Evolutionary conservation across 2,329 filamentous ascomycete genomes (phyloP).

Genomic region (Claviceps monticola): DNA sequence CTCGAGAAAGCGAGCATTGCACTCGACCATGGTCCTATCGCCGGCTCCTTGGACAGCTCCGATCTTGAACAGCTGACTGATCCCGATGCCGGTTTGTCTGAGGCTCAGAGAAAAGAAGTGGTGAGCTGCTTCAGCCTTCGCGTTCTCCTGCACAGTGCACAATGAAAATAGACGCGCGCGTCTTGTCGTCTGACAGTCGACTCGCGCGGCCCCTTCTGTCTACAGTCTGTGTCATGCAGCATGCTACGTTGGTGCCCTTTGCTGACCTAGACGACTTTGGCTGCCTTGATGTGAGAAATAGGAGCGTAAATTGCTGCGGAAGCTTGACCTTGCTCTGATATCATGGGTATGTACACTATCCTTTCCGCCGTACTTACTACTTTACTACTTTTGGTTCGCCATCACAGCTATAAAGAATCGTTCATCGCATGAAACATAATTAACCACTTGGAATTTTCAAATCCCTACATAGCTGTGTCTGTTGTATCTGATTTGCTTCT

Average conservation of each 20-base stretch:
- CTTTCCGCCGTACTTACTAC: too few species aligned
- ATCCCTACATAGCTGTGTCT: constrained; percentile 38
- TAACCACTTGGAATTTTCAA: too few species aligned
- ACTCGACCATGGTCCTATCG: constrained; percentile 7
- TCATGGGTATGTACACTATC: constrained; percentile 33
- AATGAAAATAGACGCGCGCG: too few species aligned
- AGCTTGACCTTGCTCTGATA: constrained; percentile 46
- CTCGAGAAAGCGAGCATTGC: constrained; percentile 13
- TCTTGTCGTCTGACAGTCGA: too few species aligned
- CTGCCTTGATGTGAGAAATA: constrained; percentile 14
- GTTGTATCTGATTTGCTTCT: constrained; percentile 61
- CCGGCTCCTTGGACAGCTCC: constrained; percentile 16
- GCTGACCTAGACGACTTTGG: background rate
- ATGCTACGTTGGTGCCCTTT: too few species aligned
- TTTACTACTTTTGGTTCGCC: too few species aligned
- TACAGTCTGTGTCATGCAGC: too few species aligned
- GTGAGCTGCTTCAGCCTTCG: constrained; percentile 36
- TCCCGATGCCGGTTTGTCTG: constrained; percentile 47
- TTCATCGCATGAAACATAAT: too few species aligned
- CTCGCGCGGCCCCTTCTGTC: too few species aligned
- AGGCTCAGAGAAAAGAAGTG: constrained; percentile 45
- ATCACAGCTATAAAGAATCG: too few species aligned
- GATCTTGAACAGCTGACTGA: constrained; percentile 18
- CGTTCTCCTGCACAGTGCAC: background rate
- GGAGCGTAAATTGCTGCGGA: constrained; percentile 49